A percentile compares a stretch with the other conserved stretches of the same genome.
These are phyloP conservation scores for Rhynchospora pubera DNA, from an alignment of 176 grass and related monocot species.

Conservation along the genomic window DNA sequence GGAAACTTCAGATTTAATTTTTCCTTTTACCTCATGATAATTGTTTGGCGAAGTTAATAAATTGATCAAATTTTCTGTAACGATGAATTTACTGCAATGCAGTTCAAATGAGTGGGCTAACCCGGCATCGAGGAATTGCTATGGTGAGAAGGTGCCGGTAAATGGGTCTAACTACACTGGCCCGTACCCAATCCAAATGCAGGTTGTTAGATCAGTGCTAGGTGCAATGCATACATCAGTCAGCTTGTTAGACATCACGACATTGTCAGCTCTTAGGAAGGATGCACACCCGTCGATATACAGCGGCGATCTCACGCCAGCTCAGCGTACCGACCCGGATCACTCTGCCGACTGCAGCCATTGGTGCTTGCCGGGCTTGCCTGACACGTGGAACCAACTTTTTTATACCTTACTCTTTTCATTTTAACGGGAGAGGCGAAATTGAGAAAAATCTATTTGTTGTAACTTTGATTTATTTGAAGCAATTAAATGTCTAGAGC, in stretches of 20 bases:
- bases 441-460: background rate
- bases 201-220: slow-evolving; percentile 31
- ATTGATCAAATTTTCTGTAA: background rate
- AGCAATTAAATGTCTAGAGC: background rate
- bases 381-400: slow-evolving; percentile 95
- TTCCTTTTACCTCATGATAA: background rate
- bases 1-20: background rate
- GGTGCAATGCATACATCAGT: slow-evolving; percentile 43
- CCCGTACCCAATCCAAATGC: slow-evolving; percentile 32
- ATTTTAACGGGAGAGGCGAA: background rate
- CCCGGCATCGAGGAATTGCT: slow-evolving; percentile 66
- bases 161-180: slow-evolving; percentile 40
- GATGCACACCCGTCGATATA: slow-evolving; percentile 79
- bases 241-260: slow-evolving; percentile 52
- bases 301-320: slow-evolving; percentile 59
- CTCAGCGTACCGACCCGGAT: slow-evolving; percentile 54
- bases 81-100: background rate
- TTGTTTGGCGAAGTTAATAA: background rate
- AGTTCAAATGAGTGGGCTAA: slow-evolving; percentile 46
- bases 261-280: slow-evolving; percentile 60
- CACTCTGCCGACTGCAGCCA: slow-evolving; percentile 82
- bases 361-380: slow-evolving; percentile 85
- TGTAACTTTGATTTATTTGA: background rate
- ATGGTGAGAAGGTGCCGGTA: slow-evolving; percentile 41
- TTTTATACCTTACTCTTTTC: slow-evolving; percentile 77